Base-by-base conservation (phyloP, 352 stramenopile genomes). In the Saprolegnia parasitica region DNA sequence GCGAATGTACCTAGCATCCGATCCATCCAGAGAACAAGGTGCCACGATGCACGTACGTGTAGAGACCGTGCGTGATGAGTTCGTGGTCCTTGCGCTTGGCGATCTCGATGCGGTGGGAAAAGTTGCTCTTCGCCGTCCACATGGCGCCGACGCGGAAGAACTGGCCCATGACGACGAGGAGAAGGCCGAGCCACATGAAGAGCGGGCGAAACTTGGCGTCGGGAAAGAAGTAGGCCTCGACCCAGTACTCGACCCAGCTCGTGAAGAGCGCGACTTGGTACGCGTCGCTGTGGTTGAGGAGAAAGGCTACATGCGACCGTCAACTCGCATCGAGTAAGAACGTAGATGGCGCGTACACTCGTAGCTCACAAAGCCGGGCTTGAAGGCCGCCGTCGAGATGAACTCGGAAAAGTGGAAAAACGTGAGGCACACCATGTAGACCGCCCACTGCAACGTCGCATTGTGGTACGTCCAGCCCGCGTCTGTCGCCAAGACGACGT, bases 61-160 rank as follows among this genome's bases (percentile, higher is more conserved):
- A 98, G 50, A 97, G 77, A 71, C 91, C 91, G 76, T 96, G 76
- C 3, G 94, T 98, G 11, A 99, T 87, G 40, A 99, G 74, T 55
- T 91, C 71, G 73, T 99, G 96, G 72, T 97, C 92, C 47, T 97
- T 83, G 60, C 93, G 89, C 74, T 97, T 97, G 63, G 86, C 75
- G 63, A 89, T 88, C 81, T 98, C 91, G 76, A 99, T 98, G 35
- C 93, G 85, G 73, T 99, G 96, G 39, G 96, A 97, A 72, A 99
- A 99, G 72, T 97, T 98, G 76, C 86, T 86, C 15, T 89, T 93
- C 26, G 91, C 95, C 23, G 91, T 97, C 67, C 82, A 86, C 92
- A 99, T 98, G 11, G 96, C 93, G 16, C 81, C 79, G 18, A 95
- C 83, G 45, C 96, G 89, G 52, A 97, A 86, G 24, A 76, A 78